Conservation (phyloP, 2,329 filamentous ascomycete species). For the Ascosphaera apis region DNA sequence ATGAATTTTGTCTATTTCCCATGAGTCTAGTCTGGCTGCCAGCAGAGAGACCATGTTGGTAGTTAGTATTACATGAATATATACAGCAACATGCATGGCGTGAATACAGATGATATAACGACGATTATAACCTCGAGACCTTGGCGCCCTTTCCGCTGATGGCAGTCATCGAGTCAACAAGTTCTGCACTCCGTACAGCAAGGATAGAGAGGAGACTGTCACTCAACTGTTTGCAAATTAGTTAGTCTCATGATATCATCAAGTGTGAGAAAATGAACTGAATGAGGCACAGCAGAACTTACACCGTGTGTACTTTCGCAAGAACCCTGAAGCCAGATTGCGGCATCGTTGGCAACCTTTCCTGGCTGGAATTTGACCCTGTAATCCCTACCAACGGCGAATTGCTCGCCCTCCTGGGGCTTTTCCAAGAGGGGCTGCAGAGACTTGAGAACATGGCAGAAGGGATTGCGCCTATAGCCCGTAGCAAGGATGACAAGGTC, state of each 20-base stretch:
- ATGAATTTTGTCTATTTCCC: too few species aligned
- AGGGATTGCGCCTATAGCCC: constrained; percentile 57
- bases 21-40: too few species aligned
- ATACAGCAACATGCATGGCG: too few species aligned
- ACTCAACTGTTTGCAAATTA: constrained; percentile 27
- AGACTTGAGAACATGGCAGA: constrained; percentile 48
- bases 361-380: constrained; percentile 45
- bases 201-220: constrained; percentile 64
- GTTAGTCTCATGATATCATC: too few species aligned
- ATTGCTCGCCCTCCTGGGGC: constrained; percentile 2
- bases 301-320: constrained; percentile 71
- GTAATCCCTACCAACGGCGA: constrained; percentile 53
- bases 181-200: constrained; percentile 24
- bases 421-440: constrained; percentile 4
- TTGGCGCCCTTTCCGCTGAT: constrained; percentile 3
- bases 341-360: constrained; percentile 46
- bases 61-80: neutral
- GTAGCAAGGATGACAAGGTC: constrained; percentile 72
- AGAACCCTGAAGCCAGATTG: constrained; percentile 83
- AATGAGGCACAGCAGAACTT: neutral
- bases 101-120: too few species aligned
- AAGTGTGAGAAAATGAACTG: too few species aligned
- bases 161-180: constrained; percentile 6
- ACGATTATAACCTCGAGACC: constrained; percentile 6
- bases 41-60: too few species aligned